These are phyloP conservation scores for Pseudopyrenochaeta lycopersici DNA, from an alignment of 2,329 filamentous ascomycete species.

Conservation along the genomic window DNA sequence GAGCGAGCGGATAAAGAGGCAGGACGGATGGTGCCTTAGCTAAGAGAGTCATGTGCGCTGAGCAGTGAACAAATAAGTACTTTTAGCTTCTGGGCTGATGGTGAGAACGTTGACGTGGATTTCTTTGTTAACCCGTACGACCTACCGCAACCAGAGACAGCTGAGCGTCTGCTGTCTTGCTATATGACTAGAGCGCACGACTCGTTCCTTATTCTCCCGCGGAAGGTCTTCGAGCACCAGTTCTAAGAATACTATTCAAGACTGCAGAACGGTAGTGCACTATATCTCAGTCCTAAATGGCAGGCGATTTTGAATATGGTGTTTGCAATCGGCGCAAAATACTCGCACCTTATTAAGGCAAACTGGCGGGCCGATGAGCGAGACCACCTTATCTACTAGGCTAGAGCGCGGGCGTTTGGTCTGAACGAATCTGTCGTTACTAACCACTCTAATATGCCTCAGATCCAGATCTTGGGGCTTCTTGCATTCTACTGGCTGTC, in stretches of 20 bases:
- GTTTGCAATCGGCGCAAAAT: constrained; percentile 53
- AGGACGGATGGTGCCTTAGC: neutral
- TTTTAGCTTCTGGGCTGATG: constrained; percentile 47
- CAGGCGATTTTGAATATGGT: constrained; percentile 53
- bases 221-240: constrained; percentile 43
- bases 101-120: constrained; percentile 32
- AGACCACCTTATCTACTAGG: constrained; percentile 51
- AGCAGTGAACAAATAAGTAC: constrained; percentile 39
- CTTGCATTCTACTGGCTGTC: constrained; percentile 53
- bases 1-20: constrained; percentile 25
- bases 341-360: constrained; percentile 44
- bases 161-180: constrained; percentile 42
- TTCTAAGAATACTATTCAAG: constrained; percentile 42
- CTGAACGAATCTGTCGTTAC: constrained; percentile 38
- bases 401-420: constrained; percentile 48
- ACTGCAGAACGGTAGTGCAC: constrained; percentile 25
- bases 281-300: constrained; percentile 41
- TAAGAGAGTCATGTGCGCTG: constrained; percentile 10
- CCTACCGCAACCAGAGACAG: constrained; percentile 42
- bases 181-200: constrained; percentile 52
- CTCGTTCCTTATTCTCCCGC: constrained; percentile 49
- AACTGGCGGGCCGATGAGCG: constrained; percentile 32
- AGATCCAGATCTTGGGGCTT: constrained; percentile 51
- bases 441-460: constrained; percentile 47
- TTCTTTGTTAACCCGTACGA: constrained; percentile 41